These are phyloP conservation scores for Salix udensis DNA, from an alignment of 345 rosid species.

Conservation along the genomic window DNA sequence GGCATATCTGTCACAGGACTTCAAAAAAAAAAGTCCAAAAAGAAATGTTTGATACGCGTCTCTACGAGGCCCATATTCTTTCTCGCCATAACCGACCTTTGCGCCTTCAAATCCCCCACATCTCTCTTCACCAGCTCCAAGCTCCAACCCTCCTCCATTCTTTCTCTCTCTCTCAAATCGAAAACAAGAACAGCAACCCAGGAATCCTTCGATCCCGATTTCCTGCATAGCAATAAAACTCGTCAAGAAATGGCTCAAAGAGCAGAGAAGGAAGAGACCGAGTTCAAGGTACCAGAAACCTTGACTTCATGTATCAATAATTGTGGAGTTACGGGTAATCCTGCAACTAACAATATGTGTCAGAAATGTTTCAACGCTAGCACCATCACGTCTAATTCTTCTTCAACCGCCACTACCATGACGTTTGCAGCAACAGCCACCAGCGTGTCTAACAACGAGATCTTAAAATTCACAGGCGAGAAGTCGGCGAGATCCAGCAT, in stretches of 20 bases:
- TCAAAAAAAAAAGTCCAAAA: background rate
- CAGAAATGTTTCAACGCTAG: slow-evolving; percentile 87
- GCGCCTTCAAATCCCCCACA: slow-evolving; percentile 26
- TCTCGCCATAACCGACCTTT: slow-evolving; percentile 57
- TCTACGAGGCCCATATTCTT: slow-evolving; percentile 77
- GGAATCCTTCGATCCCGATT: background rate
- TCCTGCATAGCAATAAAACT: background rate
- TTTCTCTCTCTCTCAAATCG: background rate
- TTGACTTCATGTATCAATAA: slow-evolving; percentile 66
- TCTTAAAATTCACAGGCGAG: slow-evolving; percentile 43
- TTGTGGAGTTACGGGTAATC: slow-evolving; percentile 82
- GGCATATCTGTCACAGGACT: slow-evolving; percentile 22
- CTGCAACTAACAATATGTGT: slow-evolving; percentile 93
- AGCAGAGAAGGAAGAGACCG: slow-evolving; percentile 93
- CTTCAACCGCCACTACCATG: background rate
- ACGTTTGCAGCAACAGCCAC: background rate
- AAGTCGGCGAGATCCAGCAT: slow-evolving; percentile 50
- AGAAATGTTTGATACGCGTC: slow-evolving; percentile 79
- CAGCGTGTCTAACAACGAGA: slow-evolving; percentile 26
- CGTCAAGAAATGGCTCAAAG: slow-evolving; percentile 57
- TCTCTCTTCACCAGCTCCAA: background rate
- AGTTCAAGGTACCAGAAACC: slow-evolving; percentile 83
- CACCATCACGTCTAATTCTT: slow-evolving; percentile 27
- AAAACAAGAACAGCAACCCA: background rate
- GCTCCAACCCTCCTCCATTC: background rate